Evolutionary conservation across 208 protist species (phyloP), one percentile per base, ranked within the genome.

Genomic region (Strigomonas culicis): DNA sequence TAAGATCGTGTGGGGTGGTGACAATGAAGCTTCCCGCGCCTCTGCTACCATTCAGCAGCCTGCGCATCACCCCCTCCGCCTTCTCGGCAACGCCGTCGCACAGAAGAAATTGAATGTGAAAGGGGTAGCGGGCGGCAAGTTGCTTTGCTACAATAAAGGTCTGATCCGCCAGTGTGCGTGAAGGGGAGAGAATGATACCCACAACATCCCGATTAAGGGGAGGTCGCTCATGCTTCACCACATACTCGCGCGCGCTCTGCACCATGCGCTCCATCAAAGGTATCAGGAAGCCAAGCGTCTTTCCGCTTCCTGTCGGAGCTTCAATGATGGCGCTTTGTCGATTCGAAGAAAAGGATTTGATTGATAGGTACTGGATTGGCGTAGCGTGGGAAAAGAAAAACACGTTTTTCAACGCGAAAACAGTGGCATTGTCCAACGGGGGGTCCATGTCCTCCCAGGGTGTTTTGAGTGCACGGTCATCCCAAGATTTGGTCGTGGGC

Each of bases 281-380:
- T 7, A 96, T 70, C 0, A 99, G 82, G 34, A 99, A 84, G 10
- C 84, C 95, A 1, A 99, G 82, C 15, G 97, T 99, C 80, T 99
- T 99, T 17, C 98, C 98, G 32, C 97, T 99, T 22, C 97, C 98
- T 0, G 98, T 99, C 2, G 98, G 97, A 1, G 87, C 93, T 72
- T 99, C 98, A 19, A 99, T 75, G 22, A 99, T 43, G 0, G 67
- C 77, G 57, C 86, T 93, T 30, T 74, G 43, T 0, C 86, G 82
- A 7, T 60, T 59, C 22, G 43, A 41, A 2, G 81, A 52, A n/a
- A 97, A 68, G 11, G 75, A 57, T 10, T 58, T 36, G 49, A 98
- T 80, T 24, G 86, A 68, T 22, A 63, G 64, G 1, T 85, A 80
- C 80, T 98, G 94, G 21, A 97, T 86, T 1, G 92, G 74, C 7